These are phyloP conservation scores for Russula emetica DNA, from an alignment of 768 basidiomycete genomes.

Conservation along the genomic window DNA sequence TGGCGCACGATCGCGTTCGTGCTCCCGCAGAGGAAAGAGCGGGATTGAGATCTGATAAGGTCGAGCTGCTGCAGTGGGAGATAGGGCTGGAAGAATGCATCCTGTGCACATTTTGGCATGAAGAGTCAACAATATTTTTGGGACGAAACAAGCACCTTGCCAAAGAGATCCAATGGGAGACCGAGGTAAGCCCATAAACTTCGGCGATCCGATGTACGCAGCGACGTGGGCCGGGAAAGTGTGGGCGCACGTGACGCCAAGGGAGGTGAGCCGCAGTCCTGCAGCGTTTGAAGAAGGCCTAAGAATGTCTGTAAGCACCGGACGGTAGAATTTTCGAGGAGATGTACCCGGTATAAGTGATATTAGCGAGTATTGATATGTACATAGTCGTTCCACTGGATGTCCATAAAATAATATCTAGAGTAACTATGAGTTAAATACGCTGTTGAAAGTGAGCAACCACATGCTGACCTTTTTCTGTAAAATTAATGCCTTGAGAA, in stretches of 20 bases:
- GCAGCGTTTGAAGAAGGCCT: slow-evolving; percentile 84
- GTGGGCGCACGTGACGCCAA: slow-evolving; percentile 58
- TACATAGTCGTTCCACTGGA: slow-evolving; percentile 93
- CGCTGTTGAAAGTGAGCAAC: not conserved
- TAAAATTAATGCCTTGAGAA: slow-evolving; percentile 92
- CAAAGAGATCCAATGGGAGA: slow-evolving; percentile 90
- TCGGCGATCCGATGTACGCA: slow-evolving; percentile 83
- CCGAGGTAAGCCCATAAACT: slow-evolving; percentile 92
- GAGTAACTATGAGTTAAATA: slow-evolving; percentile 3
- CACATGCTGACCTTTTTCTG: slow-evolving; percentile 73
- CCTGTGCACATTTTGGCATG: slow-evolving; percentile 39
- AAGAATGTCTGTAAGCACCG: not conserved
- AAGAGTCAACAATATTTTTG: not conserved
- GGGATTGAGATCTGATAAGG: slow-evolving; percentile 63
- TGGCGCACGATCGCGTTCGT: slow-evolving; percentile 95
- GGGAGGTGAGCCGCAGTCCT: slow-evolving; percentile 88
- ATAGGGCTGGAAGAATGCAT: slow-evolving; percentile 97
- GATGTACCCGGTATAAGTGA: slow-evolving; percentile 80
- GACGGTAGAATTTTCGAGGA: not conserved
- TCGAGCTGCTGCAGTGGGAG: slow-evolving; percentile 93
- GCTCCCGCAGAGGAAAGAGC: slow-evolving; percentile 88
- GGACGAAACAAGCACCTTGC: slow-evolving; percentile 52
- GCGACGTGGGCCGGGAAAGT: slow-evolving; percentile 67
- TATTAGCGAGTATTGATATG: slow-evolving; percentile 95
- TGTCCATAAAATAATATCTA: slow-evolving; percentile 97